Evolutionary conservation across 345 rosid genomes (phyloP), one percentile per base, ranked within the genome.

Genomic region (Dipteronia dyeriana): DNA sequence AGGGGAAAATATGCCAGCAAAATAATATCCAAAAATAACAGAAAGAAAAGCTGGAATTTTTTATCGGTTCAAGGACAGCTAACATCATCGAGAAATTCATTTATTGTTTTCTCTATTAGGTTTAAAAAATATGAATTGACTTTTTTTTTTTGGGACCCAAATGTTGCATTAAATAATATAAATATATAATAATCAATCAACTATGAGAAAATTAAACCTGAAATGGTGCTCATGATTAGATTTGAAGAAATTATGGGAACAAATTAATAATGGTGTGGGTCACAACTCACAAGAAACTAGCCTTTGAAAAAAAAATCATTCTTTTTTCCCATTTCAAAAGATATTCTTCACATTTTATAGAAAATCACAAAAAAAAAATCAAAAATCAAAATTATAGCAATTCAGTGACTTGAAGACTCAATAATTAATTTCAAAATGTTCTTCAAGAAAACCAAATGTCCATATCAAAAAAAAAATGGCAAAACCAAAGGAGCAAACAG

Each of bases 31-130:
- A 31, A 69, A 68, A 54, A 43, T 65, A 61, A 79, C 57, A 63
- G 23, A 63, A 57, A 76, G 2, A 78, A 66, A 41, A 75, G 75
- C 81, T 76, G 78, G 65, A 76, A 47, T 57, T 22, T 25, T 80
- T 49, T 74, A n/a, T 49, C 70, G 22, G 62, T 75, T 56, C 59
- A 75, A 23, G 74, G 68, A 68, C 25, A 82, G 65, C 68, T 63
- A 22, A 45, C 49, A 76, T 25, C 39, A 70, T 64, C 79, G 49
- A 65, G 53, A 70, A 22, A 70, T 38, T 71, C 57, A 34, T 43
- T 19, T 17, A 73, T 39, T 39, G 5, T 1, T 17, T 63, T 71
- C 76, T 77, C 61, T 63, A 59, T 73, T 65, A 66, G 76, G 67
- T 73, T 66, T 26, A 67, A 45, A 77, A 29, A 45, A 43, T 54